A percentile compares a stretch with the other conserved stretches of the same genome.
Evolutionary conservation across 495 filamentous ascomycete species (phyloP).

Genomic region (Neurospora sp.): DNA sequence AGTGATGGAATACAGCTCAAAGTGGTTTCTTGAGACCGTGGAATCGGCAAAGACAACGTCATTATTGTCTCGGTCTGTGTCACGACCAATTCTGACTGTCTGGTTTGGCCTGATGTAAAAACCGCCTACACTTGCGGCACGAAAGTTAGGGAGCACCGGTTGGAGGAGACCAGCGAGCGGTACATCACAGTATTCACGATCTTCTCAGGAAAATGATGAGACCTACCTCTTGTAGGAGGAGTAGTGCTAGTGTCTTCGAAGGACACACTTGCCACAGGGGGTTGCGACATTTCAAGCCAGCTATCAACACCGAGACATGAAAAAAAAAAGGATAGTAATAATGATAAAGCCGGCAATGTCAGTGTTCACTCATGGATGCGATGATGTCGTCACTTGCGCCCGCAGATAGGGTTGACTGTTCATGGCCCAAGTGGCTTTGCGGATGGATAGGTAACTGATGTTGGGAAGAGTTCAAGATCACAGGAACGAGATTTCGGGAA

Average conservation of each 20-base stretch:
- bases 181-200: not conserved
- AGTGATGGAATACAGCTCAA: conserved; percentile 52
- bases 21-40: conserved; percentile 46
- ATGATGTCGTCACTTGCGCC: not conserved
- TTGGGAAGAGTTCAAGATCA: not conserved
- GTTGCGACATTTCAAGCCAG: not conserved
- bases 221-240: conserved; percentile 6
- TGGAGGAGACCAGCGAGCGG: not conserved
- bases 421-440: not conserved
- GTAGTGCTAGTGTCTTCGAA: conserved; percentile 9
- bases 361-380: not conserved
- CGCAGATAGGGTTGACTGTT: not conserved
- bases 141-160: not conserved
- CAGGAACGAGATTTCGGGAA: not conserved
- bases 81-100: conserved; percentile 29
- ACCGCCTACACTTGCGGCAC: not conserved
- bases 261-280: conserved; percentile 2
- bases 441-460: not conserved
- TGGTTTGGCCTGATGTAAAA: conserved; percentile 15
- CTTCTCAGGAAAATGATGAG: not conserved
- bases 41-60: conserved; percentile 31
- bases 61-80: conserved; percentile 20
- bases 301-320: not conserved
- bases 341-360: not conserved
- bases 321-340: not conserved